phyloP scores from a whole-genome alignment of 2,329 filamentous ascomycete genomes.

The Talaromyces funiculosus region DNA sequence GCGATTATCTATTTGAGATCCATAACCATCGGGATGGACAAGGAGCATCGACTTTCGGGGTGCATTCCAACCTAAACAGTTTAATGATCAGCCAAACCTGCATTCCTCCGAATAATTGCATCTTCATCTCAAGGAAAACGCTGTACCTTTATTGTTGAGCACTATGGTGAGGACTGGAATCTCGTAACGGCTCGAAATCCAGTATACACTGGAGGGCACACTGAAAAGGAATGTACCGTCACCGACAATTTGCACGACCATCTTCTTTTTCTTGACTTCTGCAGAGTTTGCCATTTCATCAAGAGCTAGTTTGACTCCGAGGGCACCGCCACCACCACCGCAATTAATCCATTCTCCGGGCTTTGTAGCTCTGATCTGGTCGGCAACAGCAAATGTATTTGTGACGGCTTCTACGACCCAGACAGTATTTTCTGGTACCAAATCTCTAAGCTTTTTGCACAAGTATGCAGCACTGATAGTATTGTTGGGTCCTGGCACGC shows the following conservation, averaged over 20 bases:
- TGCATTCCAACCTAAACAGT: not conserved
- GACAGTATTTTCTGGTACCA: not conserved
- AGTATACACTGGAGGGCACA: not conserved
- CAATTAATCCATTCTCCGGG: not conserved
- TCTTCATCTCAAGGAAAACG: too few species aligned
- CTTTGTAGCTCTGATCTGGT: not conserved
- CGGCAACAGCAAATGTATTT: not conserved
- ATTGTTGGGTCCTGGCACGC: too few species aligned
- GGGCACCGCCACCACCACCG: not conserved
- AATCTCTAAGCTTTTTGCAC: not conserved
- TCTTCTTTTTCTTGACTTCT: not conserved
- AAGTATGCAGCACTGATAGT: not conserved
- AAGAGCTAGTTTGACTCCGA: not conserved
- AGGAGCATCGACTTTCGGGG: not conserved
- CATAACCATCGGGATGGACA: not conserved
- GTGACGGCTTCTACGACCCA: not conserved
- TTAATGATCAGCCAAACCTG: too few species aligned
- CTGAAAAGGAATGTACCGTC: not conserved
- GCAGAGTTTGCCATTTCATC: not conserved
- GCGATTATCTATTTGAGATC: not conserved
- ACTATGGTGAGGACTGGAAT: not conserved
- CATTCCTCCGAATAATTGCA: too few species aligned
- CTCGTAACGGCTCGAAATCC: not conserved
- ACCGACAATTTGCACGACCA: not conserved
- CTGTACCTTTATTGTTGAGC: not conserved